Base-by-base conservation (phyloP, 257 asterid genomes). In the Cynanchum wilfordii region DNA sequence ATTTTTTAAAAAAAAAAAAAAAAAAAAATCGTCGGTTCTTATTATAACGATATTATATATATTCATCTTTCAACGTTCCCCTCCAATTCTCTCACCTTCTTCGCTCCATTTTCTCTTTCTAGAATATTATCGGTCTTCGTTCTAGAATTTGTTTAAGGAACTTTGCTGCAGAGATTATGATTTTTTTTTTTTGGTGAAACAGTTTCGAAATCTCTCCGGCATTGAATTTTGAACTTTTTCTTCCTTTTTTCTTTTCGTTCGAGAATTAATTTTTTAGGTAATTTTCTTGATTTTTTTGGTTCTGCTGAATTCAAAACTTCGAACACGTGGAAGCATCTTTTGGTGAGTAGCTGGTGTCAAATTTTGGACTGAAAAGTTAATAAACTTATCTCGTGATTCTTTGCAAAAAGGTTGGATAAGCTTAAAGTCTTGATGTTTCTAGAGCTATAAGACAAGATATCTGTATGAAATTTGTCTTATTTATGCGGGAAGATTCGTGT, bases 41-140 rank as follows among this genome's bases (percentile, higher is more conserved):
- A n/a, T n/a, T n/a, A n/a, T n/a, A n/a, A n/a, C n/a, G n/a, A n/a
- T n/a, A n/a, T n/a, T n/a, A 2, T 51, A 17, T 80, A 80, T 63
- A 73, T 72, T 20, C n/a, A 64, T 2, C 38, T 66, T 60, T 76
- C 65, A 19, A 1, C 68, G 33, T 25, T 77, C 68, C 77, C 68
- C 33, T 80, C 78, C 49, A 12, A 63, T 63, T 30, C 42, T 63
- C 77, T 19, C 58, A 49, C 24, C 47, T 64, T 55, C 30, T 64
- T 55, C 30, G n/a, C 40, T 64, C 36, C 25, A 24, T 44, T 74
- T 27, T 75, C 55, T 50, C 55, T 50, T 15, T 50, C 55, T 50
- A 50, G 55, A 50, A 50, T 42, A 7, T 15, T 50, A 15, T 50
- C 20, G 1, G 7, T 50, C 55, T 16, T 15, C 19, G 17, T 12